Evolutionary conservation across 2,329 filamentous ascomycete species (phyloP), one percentile per base, ranked within the genome.

Genomic region (Pezicula radicicola): DNA sequence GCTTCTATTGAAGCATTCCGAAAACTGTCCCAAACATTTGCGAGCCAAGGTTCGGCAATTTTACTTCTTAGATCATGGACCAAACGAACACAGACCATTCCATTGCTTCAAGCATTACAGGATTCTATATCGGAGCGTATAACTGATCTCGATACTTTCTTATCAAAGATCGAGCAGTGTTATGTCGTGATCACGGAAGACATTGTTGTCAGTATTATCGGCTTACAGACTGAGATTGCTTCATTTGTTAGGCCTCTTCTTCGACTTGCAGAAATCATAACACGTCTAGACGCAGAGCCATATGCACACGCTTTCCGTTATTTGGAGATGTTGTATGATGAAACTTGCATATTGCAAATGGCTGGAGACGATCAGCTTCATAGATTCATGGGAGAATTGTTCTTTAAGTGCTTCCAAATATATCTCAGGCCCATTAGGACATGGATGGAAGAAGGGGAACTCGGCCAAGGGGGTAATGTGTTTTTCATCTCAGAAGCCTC

Each of bases 361-460:
- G 79, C 82, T 15, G 87, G 87, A 1, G 81, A 89, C 50, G 72
- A 76, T 2, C 66, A 67, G 0, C 73, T 80, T 1, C 94, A 89
- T 63, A 68, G 73, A 37, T 84, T 81, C 37, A 73, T 94, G 5
- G 83, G 83, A 2, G 72, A 73, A 0, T 75, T 94, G 3, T 94
- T 97, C 64, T 85, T 94, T 50, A 80, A 87, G 43, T 96, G 90
- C 64, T 87, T 97, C 53, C 81, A 85, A 52, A 84, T 90, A 1
- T 97, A 96, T 66, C 76, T 95, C 36, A 84, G 84, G 37, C 89
- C 91, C 0, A 87, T 97, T 42, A 80, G 85, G 35, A 73, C 78
- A 15, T 97, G 93, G 93, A 93, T 96, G 84, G 84, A 90, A 61
- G 79, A 83, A 36, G 93, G 93, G 1, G 81, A 84, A 49, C 71